Conservation (phyloP, 345 rosid genomes). For the Eucalyptus erythrocorys region DNA sequence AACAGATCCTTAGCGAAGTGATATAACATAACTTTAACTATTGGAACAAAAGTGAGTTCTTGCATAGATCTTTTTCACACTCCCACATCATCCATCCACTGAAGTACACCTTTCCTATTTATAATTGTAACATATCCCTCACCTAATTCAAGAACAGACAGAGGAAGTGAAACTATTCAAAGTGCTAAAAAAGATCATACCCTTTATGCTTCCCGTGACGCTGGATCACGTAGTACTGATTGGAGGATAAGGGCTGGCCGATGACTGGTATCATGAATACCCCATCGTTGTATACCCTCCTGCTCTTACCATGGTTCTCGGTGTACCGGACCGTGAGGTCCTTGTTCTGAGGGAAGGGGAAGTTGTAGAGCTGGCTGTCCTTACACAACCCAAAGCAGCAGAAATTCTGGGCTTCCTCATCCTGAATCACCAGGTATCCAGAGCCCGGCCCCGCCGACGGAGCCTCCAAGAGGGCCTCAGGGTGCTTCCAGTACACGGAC, state of each 20-base stretch:
- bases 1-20: fast-evolving
- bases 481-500: constrained; percentile 20
- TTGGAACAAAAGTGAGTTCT: neutral
- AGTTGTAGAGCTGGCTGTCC: neutral
- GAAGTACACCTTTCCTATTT: neutral
- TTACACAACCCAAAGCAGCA: constrained; percentile 19
- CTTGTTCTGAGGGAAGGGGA: constrained; percentile 47
- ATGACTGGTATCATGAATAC: constrained; percentile 26
- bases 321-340: neutral
- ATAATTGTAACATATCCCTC: neutral
- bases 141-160: neutral
- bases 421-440: constrained; percentile 26
- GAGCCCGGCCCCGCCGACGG: constrained; percentile 36
- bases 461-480: neutral
- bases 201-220: constrained; percentile 9
- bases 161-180: neutral
- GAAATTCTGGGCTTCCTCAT: constrained; percentile 22
- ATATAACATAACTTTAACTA: too few species aligned
- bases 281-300: neutral
- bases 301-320: neutral
- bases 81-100: neutral
- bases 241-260: constrained; percentile 23
- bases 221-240: constrained; percentile 2
- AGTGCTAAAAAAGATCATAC: neutral
- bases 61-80: neutral